Evolutionary conservation across 495 filamentous ascomycete species (phyloP).

Genomic region (Daldinia childiae): DNA sequence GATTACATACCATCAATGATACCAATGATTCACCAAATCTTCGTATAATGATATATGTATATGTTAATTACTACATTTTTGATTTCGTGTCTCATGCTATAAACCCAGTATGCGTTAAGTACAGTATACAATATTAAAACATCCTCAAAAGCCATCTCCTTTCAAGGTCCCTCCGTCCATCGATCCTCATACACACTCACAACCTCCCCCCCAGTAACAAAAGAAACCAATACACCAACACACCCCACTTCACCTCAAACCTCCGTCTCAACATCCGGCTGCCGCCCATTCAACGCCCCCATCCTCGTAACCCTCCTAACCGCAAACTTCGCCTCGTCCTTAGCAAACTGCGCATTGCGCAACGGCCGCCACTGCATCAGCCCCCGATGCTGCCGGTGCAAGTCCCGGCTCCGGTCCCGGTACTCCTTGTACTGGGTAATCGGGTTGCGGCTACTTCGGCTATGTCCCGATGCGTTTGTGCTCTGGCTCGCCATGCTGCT

Average conservation of each 20-base stretch:
- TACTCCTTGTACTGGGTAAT: conserved; percentile 62
- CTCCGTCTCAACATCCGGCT: conserved; percentile 77
- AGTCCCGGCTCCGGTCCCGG: conserved; percentile 60
- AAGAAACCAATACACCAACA: background rate
- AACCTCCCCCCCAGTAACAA: background rate
- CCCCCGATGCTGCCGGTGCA: conserved; percentile 75
- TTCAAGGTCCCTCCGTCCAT: background rate
- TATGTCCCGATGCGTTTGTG: conserved; percentile 36
- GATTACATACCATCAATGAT: background rate
- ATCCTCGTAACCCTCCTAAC: conserved; percentile 66
- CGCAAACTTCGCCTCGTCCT: conserved; percentile 72
- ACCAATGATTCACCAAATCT: too few species aligned
- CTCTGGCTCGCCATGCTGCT: background rate
- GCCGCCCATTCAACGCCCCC: conserved; percentile 65
- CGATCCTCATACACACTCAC: too few species aligned
- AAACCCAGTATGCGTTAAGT: background rate
- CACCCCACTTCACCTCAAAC: too few species aligned
- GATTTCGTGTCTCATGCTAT: conserved; percentile 39
- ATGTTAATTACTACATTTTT: conserved; percentile 1
- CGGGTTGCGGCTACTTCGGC: conserved; percentile 52
- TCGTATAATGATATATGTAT: too few species aligned
- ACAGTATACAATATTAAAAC: conserved; percentile 29
- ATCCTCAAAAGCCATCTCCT: background rate
- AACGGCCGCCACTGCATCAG: conserved; percentile 82
- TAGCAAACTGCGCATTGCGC: conserved; percentile 74